Base-by-base conservation (phyloP, 306 rosid genomes). In the Inga oerstediana region DNA sequence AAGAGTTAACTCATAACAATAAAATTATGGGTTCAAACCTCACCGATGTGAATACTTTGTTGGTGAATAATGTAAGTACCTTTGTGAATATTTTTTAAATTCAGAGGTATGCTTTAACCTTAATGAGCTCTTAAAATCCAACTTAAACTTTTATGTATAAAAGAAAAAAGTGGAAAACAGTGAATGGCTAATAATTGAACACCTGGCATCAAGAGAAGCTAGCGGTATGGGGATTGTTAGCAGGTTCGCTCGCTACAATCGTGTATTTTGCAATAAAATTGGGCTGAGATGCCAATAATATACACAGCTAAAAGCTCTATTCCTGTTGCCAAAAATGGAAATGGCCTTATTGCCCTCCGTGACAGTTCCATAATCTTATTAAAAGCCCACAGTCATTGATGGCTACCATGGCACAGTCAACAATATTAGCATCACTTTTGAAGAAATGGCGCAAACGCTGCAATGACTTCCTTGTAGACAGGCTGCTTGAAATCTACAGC, bases 401-500 rank as follows among this genome's bases (percentile, higher is more conserved):
- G 22, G 35, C 22, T 48, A 30, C 52, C 64, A 39, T 13, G 46
- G 48, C 74, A 44, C 61, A 15, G 76, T 80, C 73, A 49, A 32
- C 48, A 46, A 13, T 59, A 3, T 49, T 30, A 72, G 34, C 7
- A 68, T 81, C 37, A 68, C 76, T 85, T 84, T n/a, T 89, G 89
- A 27, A 95, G 83, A 89, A 88, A 56, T 8, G 98, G 93, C 68
- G 88, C 83, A 74, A 95, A 95, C 51, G 54, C 89, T 27, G 87
- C 79, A 10, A 93, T 77, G 78, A 90, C 97, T 83, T 95, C 90
- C 90, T 87, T 88, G 89, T 96, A 96, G 82, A 96, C 92, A 79
- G 98, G 94, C 91, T 93, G 94, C 93, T 92, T 93, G 88, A 92
- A 96, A 84, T 92, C 97, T 85, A 90, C 97, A 11, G 86, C 91